A percentile compares a stretch with the other conserved stretches of the same genome.
phyloP scores from a whole-genome alignment of 2,329 filamentous ascomycete genomes.

The Chaetomiaceae sp. region DNA sequence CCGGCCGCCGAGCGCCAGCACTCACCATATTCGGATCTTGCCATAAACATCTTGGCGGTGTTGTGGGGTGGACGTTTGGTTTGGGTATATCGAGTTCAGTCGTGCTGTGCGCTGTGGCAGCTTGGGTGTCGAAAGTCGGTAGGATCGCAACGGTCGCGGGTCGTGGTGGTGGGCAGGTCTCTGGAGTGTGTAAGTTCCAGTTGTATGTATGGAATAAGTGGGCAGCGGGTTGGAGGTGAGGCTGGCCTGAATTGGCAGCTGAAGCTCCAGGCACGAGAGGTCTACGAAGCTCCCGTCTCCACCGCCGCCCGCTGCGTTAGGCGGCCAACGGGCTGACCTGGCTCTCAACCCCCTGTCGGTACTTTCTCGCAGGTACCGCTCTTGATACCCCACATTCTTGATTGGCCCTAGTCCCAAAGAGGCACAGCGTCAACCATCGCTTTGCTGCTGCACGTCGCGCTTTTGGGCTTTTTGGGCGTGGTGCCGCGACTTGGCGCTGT shows the following conservation, averaged over 20 bases:
- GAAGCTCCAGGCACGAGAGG: conserved; percentile 27
- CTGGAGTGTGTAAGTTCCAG: no score
- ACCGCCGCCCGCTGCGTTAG: conserved; percentile 10
- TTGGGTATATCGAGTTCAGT: background rate
- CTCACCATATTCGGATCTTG: conserved; percentile 99
- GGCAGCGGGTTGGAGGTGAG: background rate
- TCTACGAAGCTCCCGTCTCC: conserved; percentile 25
- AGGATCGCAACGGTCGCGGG: conserved; percentile 8
- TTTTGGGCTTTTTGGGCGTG: conserved; percentile 10
- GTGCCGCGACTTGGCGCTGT: conserved; percentile 13
- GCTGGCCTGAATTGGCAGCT: conserved; percentile 18
- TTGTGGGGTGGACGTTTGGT: conserved; percentile 25
- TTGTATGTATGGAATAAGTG: no score
- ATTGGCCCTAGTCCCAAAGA: background rate
- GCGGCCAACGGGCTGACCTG: conserved; percentile 21
- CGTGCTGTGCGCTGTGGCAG: background rate
- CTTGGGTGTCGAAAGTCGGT: background rate
- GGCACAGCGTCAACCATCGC: conserved; percentile 7
- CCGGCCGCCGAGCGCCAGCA: conserved; percentile 22
- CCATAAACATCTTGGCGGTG: conserved; percentile 89
- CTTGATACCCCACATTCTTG: conserved; percentile 1
- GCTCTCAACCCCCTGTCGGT: conserved; percentile 14
- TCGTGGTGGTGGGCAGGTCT: conserved; percentile 1
- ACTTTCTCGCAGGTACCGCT: conserved; percentile 6
- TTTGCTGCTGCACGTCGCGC: conserved; percentile 7